phyloP scores from a whole-genome alignment of 2,329 filamentous ascomycete species.

The Colletotrichum plurivorum region DNA sequence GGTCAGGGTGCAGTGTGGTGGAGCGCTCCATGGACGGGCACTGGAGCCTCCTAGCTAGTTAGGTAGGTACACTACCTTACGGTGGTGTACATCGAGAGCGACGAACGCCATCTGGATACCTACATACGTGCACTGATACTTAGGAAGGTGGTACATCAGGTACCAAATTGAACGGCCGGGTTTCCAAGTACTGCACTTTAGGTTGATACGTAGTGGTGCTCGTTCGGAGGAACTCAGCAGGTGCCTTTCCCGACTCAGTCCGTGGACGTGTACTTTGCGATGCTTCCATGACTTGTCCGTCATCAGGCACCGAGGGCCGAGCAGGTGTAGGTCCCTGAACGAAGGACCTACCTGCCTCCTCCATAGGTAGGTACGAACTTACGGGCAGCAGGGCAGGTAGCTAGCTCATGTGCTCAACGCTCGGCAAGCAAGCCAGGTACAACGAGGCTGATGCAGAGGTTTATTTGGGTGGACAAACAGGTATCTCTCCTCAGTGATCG shows the following conservation, averaged over 20 bases:
- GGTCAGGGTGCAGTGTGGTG: constrained; percentile 33
- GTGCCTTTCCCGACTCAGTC: no score
- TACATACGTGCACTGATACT: background rate
- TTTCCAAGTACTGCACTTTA: background rate
- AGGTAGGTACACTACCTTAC: no score
- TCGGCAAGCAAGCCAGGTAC: constrained; percentile 17
- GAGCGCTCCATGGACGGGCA: constrained; percentile 15
- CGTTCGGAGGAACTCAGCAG: no score
- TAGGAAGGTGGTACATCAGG: background rate
- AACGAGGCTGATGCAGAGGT: constrained; percentile 11
- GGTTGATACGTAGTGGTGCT: no score
- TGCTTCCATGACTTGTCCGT: no score
- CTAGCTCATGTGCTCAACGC: background rate
- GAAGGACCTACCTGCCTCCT: background rate
- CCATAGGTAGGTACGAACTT: background rate
- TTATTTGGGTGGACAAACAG: constrained; percentile 3
- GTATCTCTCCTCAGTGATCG: background rate
- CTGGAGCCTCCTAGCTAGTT: constrained; percentile 25
- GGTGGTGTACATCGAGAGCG: no score
- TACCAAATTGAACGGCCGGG: background rate
- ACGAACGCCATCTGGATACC: background rate
- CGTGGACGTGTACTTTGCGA: no score
- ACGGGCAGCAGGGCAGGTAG: background rate
- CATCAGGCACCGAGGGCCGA: no score
- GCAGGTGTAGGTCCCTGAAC: background rate